Conservation (phyloP, 177 flowering plant genomes). For the Vitis hybrid region DNA sequence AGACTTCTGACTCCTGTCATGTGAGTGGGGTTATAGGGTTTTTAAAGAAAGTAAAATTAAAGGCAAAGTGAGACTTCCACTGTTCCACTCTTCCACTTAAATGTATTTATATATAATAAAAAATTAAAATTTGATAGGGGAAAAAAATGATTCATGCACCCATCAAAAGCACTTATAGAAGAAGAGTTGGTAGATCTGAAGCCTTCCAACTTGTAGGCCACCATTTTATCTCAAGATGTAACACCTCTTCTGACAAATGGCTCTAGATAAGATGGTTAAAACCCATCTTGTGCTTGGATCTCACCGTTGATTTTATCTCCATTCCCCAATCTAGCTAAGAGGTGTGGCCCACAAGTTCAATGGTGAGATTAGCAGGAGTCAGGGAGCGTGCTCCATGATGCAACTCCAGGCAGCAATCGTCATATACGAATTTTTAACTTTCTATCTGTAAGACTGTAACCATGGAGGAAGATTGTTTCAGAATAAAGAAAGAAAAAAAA, state of each 20-base stretch:
- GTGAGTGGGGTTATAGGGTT: constrained; percentile 53
- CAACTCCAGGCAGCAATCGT: constrained; percentile 4
- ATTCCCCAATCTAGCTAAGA: background rate
- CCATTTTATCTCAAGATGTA: background rate
- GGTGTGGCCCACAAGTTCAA: background rate
- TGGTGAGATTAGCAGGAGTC: background rate
- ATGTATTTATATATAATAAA: background rate
- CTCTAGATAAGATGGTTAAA: background rate
- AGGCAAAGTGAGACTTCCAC: constrained; percentile 18
- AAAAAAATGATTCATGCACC: constrained; percentile 18
- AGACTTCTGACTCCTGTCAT: constrained; percentile 65
- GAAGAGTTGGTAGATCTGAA: constrained; percentile 26
- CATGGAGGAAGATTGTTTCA: background rate
- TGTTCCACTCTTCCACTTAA: constrained; percentile 10
- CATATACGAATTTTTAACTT: background rate
- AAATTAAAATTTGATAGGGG: background rate
- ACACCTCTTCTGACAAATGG: background rate
- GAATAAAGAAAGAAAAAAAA: constrained; percentile 2
- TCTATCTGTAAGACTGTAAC: background rate
- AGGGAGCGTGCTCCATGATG: background rate
- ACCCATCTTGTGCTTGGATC: background rate
- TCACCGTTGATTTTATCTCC: background rate
- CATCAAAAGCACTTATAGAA: constrained; percentile 24
- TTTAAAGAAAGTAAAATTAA: constrained; percentile 25
- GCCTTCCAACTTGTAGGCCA: constrained; percentile 13